A percentile compares a stretch with the other conserved stretches of the same genome.
Conservation (phyloP, 2,329 filamentous ascomycete species). For the Curvularia sp. region DNA sequence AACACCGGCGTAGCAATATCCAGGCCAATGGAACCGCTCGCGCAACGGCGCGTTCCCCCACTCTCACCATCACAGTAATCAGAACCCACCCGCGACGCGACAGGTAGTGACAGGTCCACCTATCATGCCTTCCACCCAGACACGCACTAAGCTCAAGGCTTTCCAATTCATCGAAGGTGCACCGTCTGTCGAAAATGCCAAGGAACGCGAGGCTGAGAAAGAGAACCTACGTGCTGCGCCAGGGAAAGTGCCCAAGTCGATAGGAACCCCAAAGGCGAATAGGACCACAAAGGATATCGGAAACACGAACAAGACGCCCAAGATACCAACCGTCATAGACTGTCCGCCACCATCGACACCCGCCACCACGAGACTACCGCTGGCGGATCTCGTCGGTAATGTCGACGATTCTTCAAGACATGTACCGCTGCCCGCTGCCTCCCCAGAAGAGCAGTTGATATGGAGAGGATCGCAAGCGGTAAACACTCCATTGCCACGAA, state of each 20-base stretch:
- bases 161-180: conserved; percentile 60
- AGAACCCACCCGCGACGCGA: conserved; percentile 39
- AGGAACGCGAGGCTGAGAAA: conserved; percentile 51
- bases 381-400: conserved; percentile 68
- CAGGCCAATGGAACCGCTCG: conserved; percentile 48
- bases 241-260: conserved; percentile 16
- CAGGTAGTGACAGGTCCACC: conserved; percentile 49
- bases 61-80: conserved; percentile 35
- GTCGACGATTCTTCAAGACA: conserved; percentile 63
- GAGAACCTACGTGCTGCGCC: conserved; percentile 48
- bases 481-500: conserved; percentile 52
- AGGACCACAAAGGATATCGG: conserved; percentile 24
- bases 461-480: conserved; percentile 62
- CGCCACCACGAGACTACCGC: conserved; percentile 63
- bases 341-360: conserved; percentile 64
- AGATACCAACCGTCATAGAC: conserved; percentile 33
- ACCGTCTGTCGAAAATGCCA: conserved; percentile 29
- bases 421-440: conserved; percentile 57
- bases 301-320: conserved; percentile 38
- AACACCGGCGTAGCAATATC: conserved; percentile 29
- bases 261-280: conserved; percentile 33
- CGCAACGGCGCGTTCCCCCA: conserved; percentile 40
- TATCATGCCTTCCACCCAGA: conserved; percentile 60
- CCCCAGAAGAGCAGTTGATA: conserved; percentile 67
- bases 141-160: conserved; percentile 62